Base-by-base conservation (phyloP, 768 basidiomycete species). In the Candolleomyces efflorescens region DNA sequence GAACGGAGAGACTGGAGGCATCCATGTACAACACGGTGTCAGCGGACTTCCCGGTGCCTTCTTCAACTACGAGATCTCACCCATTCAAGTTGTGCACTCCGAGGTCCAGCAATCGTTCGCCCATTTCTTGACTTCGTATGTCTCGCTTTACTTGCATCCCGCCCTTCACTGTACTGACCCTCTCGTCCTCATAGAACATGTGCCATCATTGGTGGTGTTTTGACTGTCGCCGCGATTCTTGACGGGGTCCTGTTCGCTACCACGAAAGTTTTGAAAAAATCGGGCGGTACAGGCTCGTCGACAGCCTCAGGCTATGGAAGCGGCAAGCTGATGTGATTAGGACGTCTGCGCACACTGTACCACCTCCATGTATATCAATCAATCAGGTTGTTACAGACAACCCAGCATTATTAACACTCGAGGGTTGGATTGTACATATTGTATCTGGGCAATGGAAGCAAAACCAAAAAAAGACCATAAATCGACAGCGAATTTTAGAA, bases 41-140 rank as follows among this genome's bases (percentile, higher is more conserved):
- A 71, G 72, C 37, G 94, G 93, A 27, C 75, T 92, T 24, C 94
- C 93, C 73, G 90, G 92, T 50, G 87, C 85, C 15, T 91, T 89
- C 78, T 87, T 90, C 80, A 97, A 94, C 76, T 97, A 91, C 70
- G 95, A 98, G 69, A 97, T 98, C 67, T 97, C 94, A 17, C 96
- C 95, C 12, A 94, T 99, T 66, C 87, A 92, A 50, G 89, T 99
- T 52, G 87, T 94, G 22, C 94, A 98, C 69, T 82, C 83, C 11
- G 96, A 98, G 68, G 87, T 83, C 36, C 82, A 94, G 55, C 95
- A 98, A 71, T 92, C 92, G 0, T 96, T 98, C 71, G 96, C 97
- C 2, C 97, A 99, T 74, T 98, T 98, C 80, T 75, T 98, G 24
- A 98, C 97, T 45, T 98, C 95, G 91, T 95, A 67, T 67, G 94